Conservation (phyloP, 108 stramenopile genomes). For the Stephanodiscus minutulus region DNA sequence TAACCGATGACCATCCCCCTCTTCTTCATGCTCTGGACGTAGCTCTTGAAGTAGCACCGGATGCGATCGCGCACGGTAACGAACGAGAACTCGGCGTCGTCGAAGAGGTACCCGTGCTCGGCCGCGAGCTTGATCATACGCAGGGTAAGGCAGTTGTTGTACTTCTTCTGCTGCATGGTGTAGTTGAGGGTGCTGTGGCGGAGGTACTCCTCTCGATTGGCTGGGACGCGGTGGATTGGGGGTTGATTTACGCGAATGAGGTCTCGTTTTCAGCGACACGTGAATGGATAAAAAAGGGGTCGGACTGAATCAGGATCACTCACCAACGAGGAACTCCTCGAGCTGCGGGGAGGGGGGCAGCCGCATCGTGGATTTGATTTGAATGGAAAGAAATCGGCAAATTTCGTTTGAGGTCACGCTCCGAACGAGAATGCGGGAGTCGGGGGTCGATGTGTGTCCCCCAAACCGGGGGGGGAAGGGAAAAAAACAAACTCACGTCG, state of each 20-base stretch:
- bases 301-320: background rate
- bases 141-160: constrained; percentile 87
- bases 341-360: constrained; percentile 13
- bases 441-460: background rate
- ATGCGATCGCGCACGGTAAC: constrained; percentile 87
- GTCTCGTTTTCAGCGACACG: too few relatives aligned
- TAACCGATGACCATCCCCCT: constrained; percentile 64
- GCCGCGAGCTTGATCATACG: constrained; percentile 72
- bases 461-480: background rate
- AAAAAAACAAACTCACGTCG: constrained; percentile 55
- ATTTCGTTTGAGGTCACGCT: too few relatives aligned
- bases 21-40: constrained; percentile 84
- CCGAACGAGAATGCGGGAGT: background rate
- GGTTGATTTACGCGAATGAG: too few relatives aligned
- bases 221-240: too few relatives aligned
- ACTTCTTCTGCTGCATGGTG: constrained; percentile 87
- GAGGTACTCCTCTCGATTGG: constrained; percentile 85
- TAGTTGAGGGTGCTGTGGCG: constrained; percentile 86
- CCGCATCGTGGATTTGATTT: background rate
- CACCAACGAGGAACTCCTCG: constrained; percentile 42
- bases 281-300: background rate
- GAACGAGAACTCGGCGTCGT: constrained; percentile 83
- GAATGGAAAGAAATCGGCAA: constrained; percentile 1
- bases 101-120: constrained; percentile 70
- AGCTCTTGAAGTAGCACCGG: constrained; percentile 88